A percentile compares a stretch with the other conserved stretches of the same genome.
Conservation (phyloP, 257 asterid genomes). For the Rauvolfia tetraphylla region DNA sequence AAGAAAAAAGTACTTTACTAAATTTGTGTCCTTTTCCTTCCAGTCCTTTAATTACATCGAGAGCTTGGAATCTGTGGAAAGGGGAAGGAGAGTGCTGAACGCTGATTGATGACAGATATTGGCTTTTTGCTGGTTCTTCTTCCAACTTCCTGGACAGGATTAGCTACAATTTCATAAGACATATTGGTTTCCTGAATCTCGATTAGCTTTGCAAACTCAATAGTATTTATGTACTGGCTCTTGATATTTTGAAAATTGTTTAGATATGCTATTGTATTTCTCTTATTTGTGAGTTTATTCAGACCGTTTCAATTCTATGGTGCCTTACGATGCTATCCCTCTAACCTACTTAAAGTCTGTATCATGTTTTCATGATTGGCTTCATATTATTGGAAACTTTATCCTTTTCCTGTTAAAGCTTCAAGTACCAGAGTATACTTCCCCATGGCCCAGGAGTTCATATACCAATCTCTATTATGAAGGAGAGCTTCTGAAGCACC, state of each 20-base stretch:
- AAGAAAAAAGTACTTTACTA: neutral
- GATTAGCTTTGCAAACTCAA: neutral
- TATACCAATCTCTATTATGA: neutral
- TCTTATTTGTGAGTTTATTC: neutral
- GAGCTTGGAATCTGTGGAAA: conserved; percentile 8
- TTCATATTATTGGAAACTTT: neutral
- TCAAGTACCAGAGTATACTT: neutral
- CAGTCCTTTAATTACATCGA: neutral
- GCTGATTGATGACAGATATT: conserved; percentile 1
- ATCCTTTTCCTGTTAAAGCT: neutral
- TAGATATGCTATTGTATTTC: neutral
- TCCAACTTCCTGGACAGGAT: neutral
- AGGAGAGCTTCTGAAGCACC: neutral
- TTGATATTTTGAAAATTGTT: neutral
- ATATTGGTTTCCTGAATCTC: neutral
- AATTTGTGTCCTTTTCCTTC: neutral
- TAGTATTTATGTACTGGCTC: neutral
- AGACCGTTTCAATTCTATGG: neutral
- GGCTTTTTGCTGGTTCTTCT: neutral
- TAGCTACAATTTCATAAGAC: neutral
- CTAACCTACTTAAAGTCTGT: neutral
- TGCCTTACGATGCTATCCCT: neutral
- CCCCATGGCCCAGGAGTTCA: too few species aligned
- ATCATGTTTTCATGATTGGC: neutral
- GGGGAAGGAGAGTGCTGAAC: neutral